Evolutionary conservation across 352 stramenopile species (phyloP).

Genomic region (Phytopythium ostracodes): DNA sequence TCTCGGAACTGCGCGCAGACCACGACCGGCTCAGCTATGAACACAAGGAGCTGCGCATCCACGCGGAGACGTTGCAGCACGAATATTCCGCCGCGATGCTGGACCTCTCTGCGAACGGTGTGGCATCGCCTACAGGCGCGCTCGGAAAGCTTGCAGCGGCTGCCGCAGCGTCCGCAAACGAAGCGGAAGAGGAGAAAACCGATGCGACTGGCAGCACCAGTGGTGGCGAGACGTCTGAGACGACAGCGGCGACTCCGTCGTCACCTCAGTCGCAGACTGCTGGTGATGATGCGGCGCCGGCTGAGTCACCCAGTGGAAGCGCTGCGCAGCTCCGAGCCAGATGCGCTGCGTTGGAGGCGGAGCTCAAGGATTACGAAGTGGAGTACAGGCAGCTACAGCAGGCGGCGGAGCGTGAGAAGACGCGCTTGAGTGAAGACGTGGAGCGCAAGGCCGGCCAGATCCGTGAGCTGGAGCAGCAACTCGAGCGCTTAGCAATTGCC

Average conservation of each 20-base stretch:
- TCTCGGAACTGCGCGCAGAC: constrained; percentile 51
- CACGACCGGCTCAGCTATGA: constrained; percentile 81
- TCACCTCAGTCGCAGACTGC: constrained; percentile 4
- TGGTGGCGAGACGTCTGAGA: not conserved
- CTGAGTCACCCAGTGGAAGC: constrained; percentile 23
- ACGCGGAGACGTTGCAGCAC: constrained; percentile 71
- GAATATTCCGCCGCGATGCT: constrained; percentile 63
- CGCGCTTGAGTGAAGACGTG: constrained; percentile 57
- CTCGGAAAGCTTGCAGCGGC: constrained; percentile 33
- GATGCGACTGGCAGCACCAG: not conserved
- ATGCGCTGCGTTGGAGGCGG: constrained; percentile 49
- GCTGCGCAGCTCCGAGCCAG: constrained; percentile 37
- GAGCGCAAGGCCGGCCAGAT: constrained; percentile 64
- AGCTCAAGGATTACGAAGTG: constrained; percentile 67
- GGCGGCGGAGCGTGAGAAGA: constrained; percentile 53
- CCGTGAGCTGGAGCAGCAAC: constrained; percentile 52
- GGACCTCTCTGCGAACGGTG: constrained; percentile 36
- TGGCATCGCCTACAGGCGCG: constrained; percentile 13
- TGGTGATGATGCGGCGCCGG: constrained; percentile 3
- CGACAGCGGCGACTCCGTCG: not conserved
- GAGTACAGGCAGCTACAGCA: constrained; percentile 59
- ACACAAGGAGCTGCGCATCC: constrained; percentile 76
- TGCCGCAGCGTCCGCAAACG: constrained; percentile 27
- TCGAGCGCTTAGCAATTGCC: constrained; percentile 32
- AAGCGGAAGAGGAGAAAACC: constrained; percentile 18